Evolutionary conservation across 192 early-diverging fungal genomes (phyloP).

Genomic region (Oehlia diaphana): DNA sequence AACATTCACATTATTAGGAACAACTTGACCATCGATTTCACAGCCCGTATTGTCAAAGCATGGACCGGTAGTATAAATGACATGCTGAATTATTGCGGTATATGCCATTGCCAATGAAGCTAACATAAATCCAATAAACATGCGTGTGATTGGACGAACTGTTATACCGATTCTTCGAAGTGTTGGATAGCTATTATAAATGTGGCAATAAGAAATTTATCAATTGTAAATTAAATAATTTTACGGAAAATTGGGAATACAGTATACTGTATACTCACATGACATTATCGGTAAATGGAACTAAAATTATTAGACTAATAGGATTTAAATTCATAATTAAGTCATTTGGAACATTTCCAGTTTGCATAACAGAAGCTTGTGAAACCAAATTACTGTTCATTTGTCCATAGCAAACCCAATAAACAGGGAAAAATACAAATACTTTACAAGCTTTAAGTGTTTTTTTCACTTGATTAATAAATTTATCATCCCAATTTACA

Average conservation of each 20-base stretch:
- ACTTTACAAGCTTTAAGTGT: constrained; percentile 65
- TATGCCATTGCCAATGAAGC: constrained; percentile 58
- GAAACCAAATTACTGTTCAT: constrained; percentile 64
- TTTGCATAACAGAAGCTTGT: constrained; percentile 59
- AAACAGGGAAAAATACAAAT: constrained; percentile 71
- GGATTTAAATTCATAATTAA: constrained; percentile 70
- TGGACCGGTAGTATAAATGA: constrained; percentile 58
- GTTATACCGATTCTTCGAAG: constrained; percentile 51
- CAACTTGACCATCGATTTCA: background rate
- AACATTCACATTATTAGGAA: constrained; percentile 57
- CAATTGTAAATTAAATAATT: background rate
- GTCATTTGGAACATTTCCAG: constrained; percentile 61
- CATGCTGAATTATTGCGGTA: constrained; percentile 59
- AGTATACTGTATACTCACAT: background rate
- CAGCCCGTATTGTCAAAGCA: constrained; percentile 52
- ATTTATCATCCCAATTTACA: constrained; percentile 68
- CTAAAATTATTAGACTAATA: constrained; percentile 64
- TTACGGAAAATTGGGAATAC: background rate
- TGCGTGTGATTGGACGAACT: constrained; percentile 63
- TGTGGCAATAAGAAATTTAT: background rate
- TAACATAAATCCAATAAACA: constrained; percentile 67
- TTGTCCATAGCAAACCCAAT: constrained; percentile 71
- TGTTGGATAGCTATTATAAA: constrained; percentile 53
- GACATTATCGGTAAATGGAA: constrained; percentile 64
- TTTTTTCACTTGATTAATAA: constrained; percentile 66